Evolutionary conservation across 2,329 filamentous ascomycete species (phyloP), one percentile per base, ranked within the genome.

Genomic region (Trichoderma brevicompactum): DNA sequence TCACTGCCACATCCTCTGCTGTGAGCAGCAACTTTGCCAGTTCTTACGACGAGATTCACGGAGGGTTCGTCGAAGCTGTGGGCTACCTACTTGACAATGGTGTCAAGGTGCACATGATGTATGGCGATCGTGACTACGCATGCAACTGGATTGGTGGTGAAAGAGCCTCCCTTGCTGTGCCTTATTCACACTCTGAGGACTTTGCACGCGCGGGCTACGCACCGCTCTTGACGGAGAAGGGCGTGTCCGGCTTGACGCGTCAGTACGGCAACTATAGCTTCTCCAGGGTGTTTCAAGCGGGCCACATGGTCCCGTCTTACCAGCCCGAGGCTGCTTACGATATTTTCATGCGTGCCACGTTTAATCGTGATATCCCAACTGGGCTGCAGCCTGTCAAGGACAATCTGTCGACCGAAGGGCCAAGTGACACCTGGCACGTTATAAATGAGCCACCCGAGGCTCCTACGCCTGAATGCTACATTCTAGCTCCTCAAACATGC

Each of bases 261-360:
- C 91, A 94, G 74, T 89, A 86, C 70, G 91, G 89, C 9, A 93
- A 93, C 71, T 84, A 89, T 67, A 86, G 83, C 44, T 90, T 90
- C 75, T 85, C 84, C 34, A 82, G 88, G 2, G 82, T 90, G 44
- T 90, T 87, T 72, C 84, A 90, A 71, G 81, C 87, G 9, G 87
- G 89, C 2, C 88, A 90, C 72, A 82, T 85, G 70, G 82, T 88
- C 0, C 85, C 86, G 0, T 82, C 81, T 43, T 87, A 85, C 70
- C 85, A 88, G 75, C 87, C 86, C 5, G 77, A 81, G 67, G 84
- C 85, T 1, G 79, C 84, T 0, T 80, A 87, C 65, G 81, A 82
- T 67, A 77, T 88, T 43, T 89, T 89, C 69, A 83, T 84, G 61
- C 82, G 88, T 34, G 85, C 86, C 15, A 78, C 88, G 65, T 79